Conservation (phyloP, 2,329 filamentous ascomycete genomes). For the Venturia aucupariae region DNA sequence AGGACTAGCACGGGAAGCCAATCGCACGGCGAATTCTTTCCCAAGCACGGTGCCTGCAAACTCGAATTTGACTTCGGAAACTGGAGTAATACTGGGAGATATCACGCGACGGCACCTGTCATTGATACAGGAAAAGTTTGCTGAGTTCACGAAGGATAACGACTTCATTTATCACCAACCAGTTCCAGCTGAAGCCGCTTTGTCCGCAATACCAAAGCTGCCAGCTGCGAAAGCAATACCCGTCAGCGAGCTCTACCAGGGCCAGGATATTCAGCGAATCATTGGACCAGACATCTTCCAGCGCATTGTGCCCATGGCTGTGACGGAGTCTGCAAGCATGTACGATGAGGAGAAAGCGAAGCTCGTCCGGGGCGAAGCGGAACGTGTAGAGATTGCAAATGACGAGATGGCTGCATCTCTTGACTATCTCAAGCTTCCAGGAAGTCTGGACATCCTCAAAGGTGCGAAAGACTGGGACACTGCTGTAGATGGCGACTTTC, state of each 20-base stretch:
- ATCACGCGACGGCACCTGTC: conserved; percentile 74
- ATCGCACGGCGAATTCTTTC: conserved; percentile 66
- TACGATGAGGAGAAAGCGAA: conserved; percentile 99
- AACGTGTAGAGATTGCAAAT: conserved; percentile 85
- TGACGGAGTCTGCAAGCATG: conserved; percentile 91
- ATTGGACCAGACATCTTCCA: conserved; percentile 96
- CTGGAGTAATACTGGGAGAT: conserved; percentile 63
- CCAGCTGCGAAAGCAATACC: conserved; percentile 95
- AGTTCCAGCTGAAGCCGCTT: conserved; percentile 73
- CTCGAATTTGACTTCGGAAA: conserved; percentile 76
- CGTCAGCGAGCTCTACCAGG: conserved; percentile 91
- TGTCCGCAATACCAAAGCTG: conserved; percentile 77
- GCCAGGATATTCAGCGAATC: conserved; percentile 93
- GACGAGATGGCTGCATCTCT: conserved; percentile 92
- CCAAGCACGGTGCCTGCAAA: conserved; percentile 68
- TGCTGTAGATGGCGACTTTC: conserved; percentile 80
- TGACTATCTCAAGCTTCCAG: conserved; percentile 85
- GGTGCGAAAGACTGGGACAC: conserved; percentile 87
- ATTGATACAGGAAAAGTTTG: conserved; percentile 71
- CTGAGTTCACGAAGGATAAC: conserved; percentile 77
- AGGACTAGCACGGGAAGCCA: conserved; percentile 66
- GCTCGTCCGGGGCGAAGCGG: conserved; percentile 82
- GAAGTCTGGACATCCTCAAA: conserved; percentile 82
- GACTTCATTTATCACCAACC: conserved; percentile 97
- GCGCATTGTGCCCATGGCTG: conserved; percentile 90